Base-by-base conservation (phyloP, 2,329 filamentous ascomycete genomes). In the Huntiella savannae region DNA sequence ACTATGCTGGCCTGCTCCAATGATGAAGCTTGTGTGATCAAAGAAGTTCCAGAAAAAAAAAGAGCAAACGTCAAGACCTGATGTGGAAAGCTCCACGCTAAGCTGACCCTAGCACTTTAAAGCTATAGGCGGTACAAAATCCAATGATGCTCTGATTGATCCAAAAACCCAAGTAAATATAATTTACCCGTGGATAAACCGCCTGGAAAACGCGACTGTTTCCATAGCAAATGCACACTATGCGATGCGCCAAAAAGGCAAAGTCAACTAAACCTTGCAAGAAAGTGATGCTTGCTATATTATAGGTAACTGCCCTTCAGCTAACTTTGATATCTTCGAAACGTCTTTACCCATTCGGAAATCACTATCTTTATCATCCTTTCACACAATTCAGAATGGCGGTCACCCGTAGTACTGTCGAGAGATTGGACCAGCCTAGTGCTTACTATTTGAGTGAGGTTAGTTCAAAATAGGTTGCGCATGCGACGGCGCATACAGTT, bases 381-480 rank as follows among this genome's bases (percentile, higher is more conserved):
- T 40, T 10, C 1, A 19, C 22, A 4, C 15, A 10, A 22, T 19
- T 39, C 32, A 42, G 11, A n/a, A 49, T 49, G 48, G 40, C 48
- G 5, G 32, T 37, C 10, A 22, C 40, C 33, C 44, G 44, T 40
- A 37, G 71, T 60, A 96, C 91, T 5, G 82, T 96, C 52, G 88
- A 96, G 43, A 74, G 91, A 51, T 75, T 98, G 52, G 91, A 98
- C 63, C 82, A 79, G 63, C 88, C 91, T 13, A 96, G 88, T 60
- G 87, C 88, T 56, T 98, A 98, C 66, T 94, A 87, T 57, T 72
- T 77, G 52, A 79, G 73, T 64, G 82, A 82, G 66, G 88, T 92
- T 66, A 59, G 68, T 32, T 43, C 11, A 1, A 5, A 40, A 58
- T 52, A 22, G 35, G 47, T 32, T 40, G 22, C n/a, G 40, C 40